Evolutionary conservation across 331 rosid species (phyloP).

Genomic region (Stylosanthes scabra): DNA sequence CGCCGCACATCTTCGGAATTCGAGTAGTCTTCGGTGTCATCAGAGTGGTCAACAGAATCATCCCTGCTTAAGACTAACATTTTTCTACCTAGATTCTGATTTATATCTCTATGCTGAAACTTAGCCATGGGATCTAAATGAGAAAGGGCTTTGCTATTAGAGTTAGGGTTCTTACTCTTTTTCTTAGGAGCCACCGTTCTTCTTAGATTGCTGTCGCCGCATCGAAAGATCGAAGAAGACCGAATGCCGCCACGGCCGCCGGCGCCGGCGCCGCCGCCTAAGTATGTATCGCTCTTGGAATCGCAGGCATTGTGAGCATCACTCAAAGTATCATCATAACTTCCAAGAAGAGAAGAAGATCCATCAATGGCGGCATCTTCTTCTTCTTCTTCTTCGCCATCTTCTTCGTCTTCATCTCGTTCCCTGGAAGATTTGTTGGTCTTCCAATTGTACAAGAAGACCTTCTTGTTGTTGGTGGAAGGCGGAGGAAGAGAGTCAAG

Average conservation of each 20-base stretch:
- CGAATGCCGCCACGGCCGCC: constrained; percentile 51
- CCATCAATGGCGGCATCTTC: constrained; percentile 51
- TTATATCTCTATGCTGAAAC: constrained; percentile 49
- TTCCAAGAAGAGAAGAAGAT: constrained; percentile 69
- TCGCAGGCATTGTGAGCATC: constrained; percentile 71
- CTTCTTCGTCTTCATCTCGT: constrained; percentile 43
- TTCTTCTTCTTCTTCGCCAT: constrained; percentile 48
- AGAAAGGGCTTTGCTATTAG: constrained; percentile 19
- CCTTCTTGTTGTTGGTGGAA: constrained; percentile 45
- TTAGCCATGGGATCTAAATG: constrained; percentile 61
- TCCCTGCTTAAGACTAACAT: constrained; percentile 37
- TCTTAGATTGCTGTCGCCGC: constrained; percentile 65
- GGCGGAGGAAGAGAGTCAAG: constrained; percentile 39
- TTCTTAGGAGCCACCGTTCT: constrained; percentile 46
- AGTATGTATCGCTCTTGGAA: constrained; percentile 67
- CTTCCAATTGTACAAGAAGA: constrained; percentile 90
- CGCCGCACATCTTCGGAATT: constrained; percentile 69
- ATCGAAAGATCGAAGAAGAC: constrained; percentile 61
- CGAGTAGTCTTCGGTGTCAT: constrained; percentile 72
- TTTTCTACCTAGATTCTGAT: constrained; percentile 46
- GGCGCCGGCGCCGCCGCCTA: constrained; percentile 29
- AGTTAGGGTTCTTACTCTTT: constrained; percentile 54
- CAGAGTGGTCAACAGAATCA: constrained; percentile 72
- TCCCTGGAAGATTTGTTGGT: constrained; percentile 66
- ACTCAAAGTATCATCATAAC: constrained; percentile 72